Evolutionary conservation across 352 stramenopile species (phyloP).

Genomic region (Globisporangium cystogenes): DNA sequence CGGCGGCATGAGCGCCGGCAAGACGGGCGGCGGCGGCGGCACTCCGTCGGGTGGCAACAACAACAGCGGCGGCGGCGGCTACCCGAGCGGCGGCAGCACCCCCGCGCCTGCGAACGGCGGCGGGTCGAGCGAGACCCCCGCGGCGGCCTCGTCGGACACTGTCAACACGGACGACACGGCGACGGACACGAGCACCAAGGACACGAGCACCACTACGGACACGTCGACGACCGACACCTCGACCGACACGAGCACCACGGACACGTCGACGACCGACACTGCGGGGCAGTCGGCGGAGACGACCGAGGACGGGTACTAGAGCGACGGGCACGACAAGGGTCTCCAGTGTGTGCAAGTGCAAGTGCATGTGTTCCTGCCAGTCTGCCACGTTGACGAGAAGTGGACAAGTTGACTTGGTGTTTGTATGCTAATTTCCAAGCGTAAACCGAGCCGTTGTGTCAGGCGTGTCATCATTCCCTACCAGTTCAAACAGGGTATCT

Average conservation of each 20-base stretch:
- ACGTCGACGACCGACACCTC: not conserved
- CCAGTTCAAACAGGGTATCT: no score
- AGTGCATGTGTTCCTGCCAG: no score
- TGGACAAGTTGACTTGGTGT: no score
- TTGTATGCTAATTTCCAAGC: no score
- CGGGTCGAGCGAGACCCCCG: no score
- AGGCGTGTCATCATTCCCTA: not conserved
- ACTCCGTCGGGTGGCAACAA: not conserved
- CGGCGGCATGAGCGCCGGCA: conserved; percentile 1
- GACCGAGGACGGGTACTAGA: not conserved
- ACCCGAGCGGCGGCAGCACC: no score
- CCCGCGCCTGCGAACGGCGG: no score
- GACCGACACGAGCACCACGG: not conserved
- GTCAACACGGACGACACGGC: not conserved
- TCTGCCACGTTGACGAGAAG: no score
- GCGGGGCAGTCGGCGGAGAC: not conserved
- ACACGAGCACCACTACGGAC: not conserved
- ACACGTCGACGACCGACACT: not conserved
- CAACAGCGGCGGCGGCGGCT: not conserved
- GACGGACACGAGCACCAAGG: not conserved
- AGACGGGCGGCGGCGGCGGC: no score
- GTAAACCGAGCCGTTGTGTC: not conserved
- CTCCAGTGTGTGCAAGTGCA: no score
- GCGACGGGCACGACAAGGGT: no score
- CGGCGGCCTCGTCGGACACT: no score